Base-by-base conservation (phyloP, 2,329 filamentous ascomycete genomes). In the Arthroderma uncinatum region DNA sequence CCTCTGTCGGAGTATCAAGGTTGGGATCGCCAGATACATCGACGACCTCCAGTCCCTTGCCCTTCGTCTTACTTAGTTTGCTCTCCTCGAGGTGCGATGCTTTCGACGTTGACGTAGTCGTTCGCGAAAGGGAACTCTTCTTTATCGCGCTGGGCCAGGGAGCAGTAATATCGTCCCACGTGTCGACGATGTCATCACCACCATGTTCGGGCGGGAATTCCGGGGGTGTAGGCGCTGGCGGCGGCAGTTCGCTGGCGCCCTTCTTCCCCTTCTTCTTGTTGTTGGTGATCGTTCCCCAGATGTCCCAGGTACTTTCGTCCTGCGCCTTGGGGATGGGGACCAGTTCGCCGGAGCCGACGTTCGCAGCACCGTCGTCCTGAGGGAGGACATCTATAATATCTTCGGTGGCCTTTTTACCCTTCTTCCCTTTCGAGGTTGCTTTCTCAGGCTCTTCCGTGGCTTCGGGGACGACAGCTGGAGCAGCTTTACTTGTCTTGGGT, bases 201-300 rank as follows among this genome's bases (percentile, higher is more conserved):
- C 67, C 63, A 42, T 65, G 57, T 12, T 61, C 55, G 34, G 63
- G 62, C 16, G 65, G 63, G 53, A 66, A 60, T 50, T 73, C 68
- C 44, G 76, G 76, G 47, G 76, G 75, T 34, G 74, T 76, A 2
- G 76, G 76, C 21, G 73, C 76, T 16, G 74, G 75, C 36, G 76
- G 76, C 33, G 76, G 76, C 54, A 73, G 73, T 33, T 74, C 73
- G 55, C 70, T 66, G 52, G 72, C 60, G 53, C 68, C 66, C 60
- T 71, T 78, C 56, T 65, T 70, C 64, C 77, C 81, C 62, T 76
- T 78, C 62, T 71, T 71, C 62, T 78, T 80, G 64, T 79, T 81
- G 23, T 71, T 70, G 44, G 74, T 75, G 3, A 66, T 63, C 6
- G 64, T 47, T 1, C 63, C 69, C 71, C 70, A 75, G 34, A 69